Percentiles rank a stretch among this genome's conserved stretches.
These are phyloP conservation scores for Aspergillus sp. DNA, from an alignment of 2,329 filamentous ascomycete species.

Conservation along the genomic window DNA sequence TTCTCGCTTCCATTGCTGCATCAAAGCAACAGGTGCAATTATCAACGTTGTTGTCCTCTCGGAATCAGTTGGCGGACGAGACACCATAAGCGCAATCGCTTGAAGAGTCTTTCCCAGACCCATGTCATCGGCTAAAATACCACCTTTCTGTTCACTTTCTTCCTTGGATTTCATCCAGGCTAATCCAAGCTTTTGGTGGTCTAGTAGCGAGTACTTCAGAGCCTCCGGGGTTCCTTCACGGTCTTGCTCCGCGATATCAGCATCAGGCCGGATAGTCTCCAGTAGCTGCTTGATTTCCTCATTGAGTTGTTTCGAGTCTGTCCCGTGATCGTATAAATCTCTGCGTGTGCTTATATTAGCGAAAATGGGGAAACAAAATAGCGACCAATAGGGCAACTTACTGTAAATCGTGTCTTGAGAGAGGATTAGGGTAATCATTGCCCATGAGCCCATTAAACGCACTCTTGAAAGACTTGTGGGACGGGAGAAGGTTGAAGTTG, in stretches of 20 bases:
- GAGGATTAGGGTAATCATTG: neutral
- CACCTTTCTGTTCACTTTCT: constrained; percentile 68
- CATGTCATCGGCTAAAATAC: constrained; percentile 80
- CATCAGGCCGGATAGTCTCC: constrained; percentile 71
- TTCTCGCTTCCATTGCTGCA: constrained; percentile 83
- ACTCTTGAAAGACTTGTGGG: neutral
- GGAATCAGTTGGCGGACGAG: constrained; percentile 61
- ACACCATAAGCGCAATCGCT: constrained; percentile 73
- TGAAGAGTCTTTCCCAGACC: constrained; percentile 83
- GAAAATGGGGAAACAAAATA: neutral
- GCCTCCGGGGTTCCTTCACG: constrained; percentile 68
- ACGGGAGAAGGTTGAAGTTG: neutral
- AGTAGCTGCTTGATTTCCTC: constrained; percentile 70
- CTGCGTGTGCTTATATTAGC: constrained; percentile 11
- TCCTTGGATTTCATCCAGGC: constrained; percentile 77
- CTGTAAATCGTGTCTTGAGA: constrained; percentile 12
- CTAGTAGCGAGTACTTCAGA: constrained; percentile 69
- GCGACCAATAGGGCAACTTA: neutral
- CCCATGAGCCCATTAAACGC: neutral
- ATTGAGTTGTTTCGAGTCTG: constrained; percentile 54
- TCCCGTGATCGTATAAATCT: constrained; percentile 23
- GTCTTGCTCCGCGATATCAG: constrained; percentile 61
- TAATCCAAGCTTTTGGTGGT: constrained; percentile 77
- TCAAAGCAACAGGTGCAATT: constrained; percentile 73
- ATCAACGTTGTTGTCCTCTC: constrained; percentile 74